Percentiles rank a stretch among this genome's conserved stretches.
Evolutionary conservation across 2,329 filamentous ascomycete species (phyloP).

Genomic region (Cladosporium sp.): DNA sequence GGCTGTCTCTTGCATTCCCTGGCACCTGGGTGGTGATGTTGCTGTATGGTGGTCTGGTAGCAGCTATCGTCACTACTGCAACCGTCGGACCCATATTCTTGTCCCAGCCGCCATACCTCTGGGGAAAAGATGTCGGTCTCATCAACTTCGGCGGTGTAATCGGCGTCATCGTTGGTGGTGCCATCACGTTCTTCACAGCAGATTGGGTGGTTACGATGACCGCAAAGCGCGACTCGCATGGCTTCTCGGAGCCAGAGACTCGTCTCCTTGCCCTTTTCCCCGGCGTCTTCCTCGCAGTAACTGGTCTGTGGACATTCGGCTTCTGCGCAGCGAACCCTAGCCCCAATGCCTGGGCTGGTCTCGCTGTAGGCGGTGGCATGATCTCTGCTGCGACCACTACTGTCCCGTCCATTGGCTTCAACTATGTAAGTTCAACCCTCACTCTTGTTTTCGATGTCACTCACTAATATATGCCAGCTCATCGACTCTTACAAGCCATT

Average conservation of each 20-base stretch:
- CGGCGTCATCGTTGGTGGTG: conserved; percentile 33
- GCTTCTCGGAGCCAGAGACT: conserved; percentile 38
- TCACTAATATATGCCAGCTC: conserved; percentile 30
- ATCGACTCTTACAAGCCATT: conserved; percentile 49
- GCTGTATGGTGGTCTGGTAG: conserved; percentile 41
- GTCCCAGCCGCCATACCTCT: conserved; percentile 38
- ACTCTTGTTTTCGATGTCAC: not conserved
- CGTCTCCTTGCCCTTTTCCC: conserved; percentile 38
- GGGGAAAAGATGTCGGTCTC: conserved; percentile 37
- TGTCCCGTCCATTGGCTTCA: conserved; percentile 41
- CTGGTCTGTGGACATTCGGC: conserved; percentile 37
- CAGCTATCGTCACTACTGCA: conserved; percentile 36
- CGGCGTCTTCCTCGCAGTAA: conserved; percentile 34
- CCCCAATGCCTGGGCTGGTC: conserved; percentile 35
- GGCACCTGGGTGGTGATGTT: conserved; percentile 40
- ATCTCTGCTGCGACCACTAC: conserved; percentile 40
- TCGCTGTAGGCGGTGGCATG: conserved; percentile 38
- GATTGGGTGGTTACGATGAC: conserved; percentile 36
- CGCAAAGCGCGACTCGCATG: conserved; percentile 34
- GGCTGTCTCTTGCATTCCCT: conserved; percentile 35
- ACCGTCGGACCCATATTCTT: conserved; percentile 37
- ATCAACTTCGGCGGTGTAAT: conserved; percentile 37
- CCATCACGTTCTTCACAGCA: conserved; percentile 35
- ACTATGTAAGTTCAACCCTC: conserved; percentile 29
- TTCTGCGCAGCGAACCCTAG: conserved; percentile 38